A percentile compares a stretch with the other conserved stretches of the same genome.
These are phyloP conservation scores for Rhododendron vialii DNA, from an alignment of 148 eudicot species.

Conservation along the genomic window DNA sequence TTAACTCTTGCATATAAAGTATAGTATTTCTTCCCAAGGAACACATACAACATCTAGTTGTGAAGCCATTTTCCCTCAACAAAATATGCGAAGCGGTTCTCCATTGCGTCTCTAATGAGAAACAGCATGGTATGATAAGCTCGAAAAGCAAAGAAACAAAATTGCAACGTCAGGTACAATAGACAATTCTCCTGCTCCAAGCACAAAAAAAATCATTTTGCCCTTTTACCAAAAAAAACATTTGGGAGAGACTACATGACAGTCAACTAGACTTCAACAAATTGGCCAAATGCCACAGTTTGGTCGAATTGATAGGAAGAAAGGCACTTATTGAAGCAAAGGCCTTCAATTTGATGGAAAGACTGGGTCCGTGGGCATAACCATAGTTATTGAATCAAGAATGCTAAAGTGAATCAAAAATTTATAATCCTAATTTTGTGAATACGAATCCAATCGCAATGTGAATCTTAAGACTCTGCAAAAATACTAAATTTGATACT, in stretches of 20 bases:
- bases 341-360: background rate
- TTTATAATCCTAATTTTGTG: background rate
- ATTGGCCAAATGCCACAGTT: background rate
- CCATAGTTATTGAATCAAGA: background rate
- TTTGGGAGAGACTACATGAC: background rate
- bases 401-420: background rate
- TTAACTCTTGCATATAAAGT: background rate
- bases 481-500: background rate
- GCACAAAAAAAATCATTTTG: background rate
- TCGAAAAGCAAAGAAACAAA: background rate
- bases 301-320: background rate
- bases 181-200: background rate
- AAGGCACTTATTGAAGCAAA: background rate
- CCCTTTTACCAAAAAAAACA: background rate
- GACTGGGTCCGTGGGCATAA: background rate
- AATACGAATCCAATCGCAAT: background rate
- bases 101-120: conserved; percentile 62
- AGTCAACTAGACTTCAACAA: background rate
- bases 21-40: background rate
- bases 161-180: background rate
- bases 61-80: background rate
- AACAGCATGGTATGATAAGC: conserved; percentile 11
- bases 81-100: conserved; percentile 52
- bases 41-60: background rate
- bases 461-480: background rate